These are phyloP conservation scores for Orbilia oligospora DNA, from an alignment of 2,329 filamentous ascomycete genomes.

Conservation along the genomic window DNA sequence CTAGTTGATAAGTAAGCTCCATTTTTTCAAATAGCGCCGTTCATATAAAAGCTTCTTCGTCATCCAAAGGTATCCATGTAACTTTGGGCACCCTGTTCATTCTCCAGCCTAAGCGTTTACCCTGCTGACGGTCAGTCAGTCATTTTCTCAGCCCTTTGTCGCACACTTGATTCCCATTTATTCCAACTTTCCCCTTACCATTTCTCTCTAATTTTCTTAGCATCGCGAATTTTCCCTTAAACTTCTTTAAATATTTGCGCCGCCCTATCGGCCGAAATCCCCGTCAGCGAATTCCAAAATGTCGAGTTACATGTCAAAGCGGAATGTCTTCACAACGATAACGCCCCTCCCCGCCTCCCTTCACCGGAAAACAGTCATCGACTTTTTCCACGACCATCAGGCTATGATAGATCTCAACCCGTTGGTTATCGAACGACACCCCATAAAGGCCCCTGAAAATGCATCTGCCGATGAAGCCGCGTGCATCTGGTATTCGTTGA, in stretches of 20 bases:
- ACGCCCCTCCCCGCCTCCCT: conserved; percentile 81
- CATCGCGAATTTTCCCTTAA: neutral
- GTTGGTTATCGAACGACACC: conserved; percentile 79
- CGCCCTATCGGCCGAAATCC: neutral
- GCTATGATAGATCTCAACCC: conserved; percentile 93
- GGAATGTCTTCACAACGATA: conserved; percentile 80
- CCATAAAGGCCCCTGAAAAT: conserved; percentile 77
- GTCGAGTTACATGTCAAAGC: conserved; percentile 74
- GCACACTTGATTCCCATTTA: neutral
- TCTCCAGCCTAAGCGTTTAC: neutral
- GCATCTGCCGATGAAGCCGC: conserved; percentile 79
- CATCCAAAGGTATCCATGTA: conserved; percentile 40
- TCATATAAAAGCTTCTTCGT: conserved; percentile 44
- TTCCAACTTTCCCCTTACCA: neutral
- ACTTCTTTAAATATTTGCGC: neutral
- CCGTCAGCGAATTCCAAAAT: conserved; percentile 2
- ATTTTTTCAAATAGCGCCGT: conserved; percentile 26
- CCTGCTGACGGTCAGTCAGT: conserved; percentile 22
- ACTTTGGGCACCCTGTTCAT: conserved; percentile 11
- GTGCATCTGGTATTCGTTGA: conserved; percentile 83
- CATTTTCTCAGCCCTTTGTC: conserved; percentile 13
- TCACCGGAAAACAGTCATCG: conserved; percentile 78
- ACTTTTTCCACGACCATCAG: conserved; percentile 81
- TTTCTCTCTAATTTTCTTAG: neutral
- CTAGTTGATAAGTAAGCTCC: conserved; percentile 23